Percentiles rank a stretch among this genome's conserved stretches.
phyloP scores from a whole-genome alignment of 179 eudicot genomes.

The Pouteria campechiana region DNA sequence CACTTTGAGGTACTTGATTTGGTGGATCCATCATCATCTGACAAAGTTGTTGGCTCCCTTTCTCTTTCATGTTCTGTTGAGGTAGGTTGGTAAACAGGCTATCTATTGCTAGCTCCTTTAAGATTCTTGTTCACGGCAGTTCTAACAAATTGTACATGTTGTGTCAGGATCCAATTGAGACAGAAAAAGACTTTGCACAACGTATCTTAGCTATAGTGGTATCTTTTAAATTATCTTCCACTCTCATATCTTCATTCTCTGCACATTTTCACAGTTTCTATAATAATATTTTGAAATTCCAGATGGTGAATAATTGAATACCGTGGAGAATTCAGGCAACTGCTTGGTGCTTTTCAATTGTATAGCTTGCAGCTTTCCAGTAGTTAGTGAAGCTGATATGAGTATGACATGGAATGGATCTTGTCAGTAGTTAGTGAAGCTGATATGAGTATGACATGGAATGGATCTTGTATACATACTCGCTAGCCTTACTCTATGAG shows the following conservation, averaged over 20 bases:
- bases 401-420: too few relatives aligned
- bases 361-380: too few relatives aligned
- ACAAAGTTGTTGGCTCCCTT: slow-evolving; percentile 46
- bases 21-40: slow-evolving; percentile 56
- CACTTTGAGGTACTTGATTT: slow-evolving; percentile 45
- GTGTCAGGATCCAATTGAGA: slow-evolving; percentile 79
- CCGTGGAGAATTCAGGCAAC: too few relatives aligned
- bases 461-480: too few relatives aligned
- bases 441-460: too few relatives aligned
- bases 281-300: too few relatives aligned
- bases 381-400: too few relatives aligned
- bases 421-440: too few relatives aligned
- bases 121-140: background rate
- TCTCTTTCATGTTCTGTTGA: slow-evolving; percentile 69
- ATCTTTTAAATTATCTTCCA: slow-evolving; percentile 12
- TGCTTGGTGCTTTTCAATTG: too few relatives aligned
- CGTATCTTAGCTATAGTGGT: slow-evolving; percentile 87
- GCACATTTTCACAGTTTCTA: too few relatives aligned
- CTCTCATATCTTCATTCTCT: slow-evolving; percentile 3
- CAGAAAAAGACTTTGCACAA: slow-evolving; percentile 68
- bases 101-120: background rate
- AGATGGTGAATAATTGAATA: too few relatives aligned
- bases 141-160: background rate
- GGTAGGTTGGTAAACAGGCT: slow-evolving; percentile 28
- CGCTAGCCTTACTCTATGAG: too few relatives aligned